These are phyloP conservation scores for Populus davidiana DNA, from an alignment of 345 rosid genomes.

Conservation along the genomic window DNA sequence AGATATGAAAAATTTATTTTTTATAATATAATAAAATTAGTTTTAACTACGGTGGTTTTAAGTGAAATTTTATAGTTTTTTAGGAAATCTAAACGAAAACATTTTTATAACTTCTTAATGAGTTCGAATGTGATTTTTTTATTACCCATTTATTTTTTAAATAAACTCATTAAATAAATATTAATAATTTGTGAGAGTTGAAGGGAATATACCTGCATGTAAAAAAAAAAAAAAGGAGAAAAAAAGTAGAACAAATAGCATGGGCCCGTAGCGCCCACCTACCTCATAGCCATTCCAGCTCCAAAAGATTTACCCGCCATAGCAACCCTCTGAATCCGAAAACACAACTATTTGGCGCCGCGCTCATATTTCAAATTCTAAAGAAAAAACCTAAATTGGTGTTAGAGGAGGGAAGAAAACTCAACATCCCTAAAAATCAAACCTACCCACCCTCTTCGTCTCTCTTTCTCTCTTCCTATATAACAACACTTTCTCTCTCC, in stretches of 20 bases:
- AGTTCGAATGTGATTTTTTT: too few species aligned
- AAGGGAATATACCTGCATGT: too few species aligned
- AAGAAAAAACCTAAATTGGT: not conserved
- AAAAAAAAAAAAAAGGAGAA: too few species aligned
- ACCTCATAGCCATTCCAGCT: not conserved
- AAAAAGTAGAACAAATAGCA: not conserved
- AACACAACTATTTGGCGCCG: not conserved
- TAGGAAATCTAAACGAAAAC: too few species aligned
- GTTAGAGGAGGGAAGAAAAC: not conserved
- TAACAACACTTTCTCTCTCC: not conserved
- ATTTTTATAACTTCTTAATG: too few species aligned
- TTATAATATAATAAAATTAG: too few species aligned
- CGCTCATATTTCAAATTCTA: not conserved
- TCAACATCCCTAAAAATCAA: not conserved
- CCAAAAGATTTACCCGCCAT: not conserved
- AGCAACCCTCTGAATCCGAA: not conserved
- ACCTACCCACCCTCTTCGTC: not conserved
- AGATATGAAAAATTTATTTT: too few species aligned
- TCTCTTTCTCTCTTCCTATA: not conserved
- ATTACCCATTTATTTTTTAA: too few species aligned
- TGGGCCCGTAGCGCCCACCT: not conserved
- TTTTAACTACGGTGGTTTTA: too few species aligned
- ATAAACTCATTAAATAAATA: too few species aligned
- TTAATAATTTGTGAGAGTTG: too few species aligned
- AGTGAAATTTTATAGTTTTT: too few species aligned